These are phyloP conservation scores for Hevea brasiliensis DNA, from an alignment of 345 rosid genomes.

Conservation along the genomic window DNA sequence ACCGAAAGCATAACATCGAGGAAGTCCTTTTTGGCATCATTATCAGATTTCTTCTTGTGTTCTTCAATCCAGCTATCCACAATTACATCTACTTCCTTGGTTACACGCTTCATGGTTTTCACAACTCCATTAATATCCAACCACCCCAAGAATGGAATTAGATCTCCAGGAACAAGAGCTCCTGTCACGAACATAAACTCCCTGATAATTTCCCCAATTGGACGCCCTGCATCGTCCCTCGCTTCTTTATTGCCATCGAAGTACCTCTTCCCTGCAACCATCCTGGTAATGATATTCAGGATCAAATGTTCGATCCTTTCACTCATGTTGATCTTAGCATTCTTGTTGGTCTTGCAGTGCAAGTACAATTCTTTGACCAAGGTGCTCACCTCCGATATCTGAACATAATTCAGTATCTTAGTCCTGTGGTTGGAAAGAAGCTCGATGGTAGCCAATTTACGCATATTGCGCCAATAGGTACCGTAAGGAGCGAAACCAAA, in stretches of 20 bases:
- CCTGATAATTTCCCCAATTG: slow-evolving; percentile 25
- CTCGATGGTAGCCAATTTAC: slow-evolving; percentile 11
- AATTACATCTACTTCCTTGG: slow-evolving; percentile 31
- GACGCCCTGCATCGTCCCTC: slow-evolving; percentile 14
- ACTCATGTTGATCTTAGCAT: slow-evolving; percentile 4
- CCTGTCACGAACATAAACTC: slow-evolving; percentile 30
- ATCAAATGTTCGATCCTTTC: slow-evolving; percentile 12
- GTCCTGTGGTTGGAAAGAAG: slow-evolving; percentile 18
- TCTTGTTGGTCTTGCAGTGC: background rate
- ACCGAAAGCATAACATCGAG: slow-evolving; percentile 24
- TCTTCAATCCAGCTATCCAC: slow-evolving; percentile 35
- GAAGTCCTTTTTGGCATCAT: slow-evolving; percentile 3
- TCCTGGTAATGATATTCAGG: slow-evolving; percentile 19
- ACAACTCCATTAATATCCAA: slow-evolving; percentile 12
- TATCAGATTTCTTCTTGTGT: slow-evolving; percentile 8
- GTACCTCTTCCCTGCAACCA: slow-evolving; percentile 31
- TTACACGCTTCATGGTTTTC: slow-evolving; percentile 17
- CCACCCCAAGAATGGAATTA: slow-evolving; percentile 33
- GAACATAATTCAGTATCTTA: slow-evolving; percentile 5
- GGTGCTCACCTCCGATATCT: background rate
- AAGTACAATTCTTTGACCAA: slow-evolving; percentile 7
- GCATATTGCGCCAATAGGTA: slow-evolving; percentile 15
- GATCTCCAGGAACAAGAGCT: slow-evolving; percentile 25
- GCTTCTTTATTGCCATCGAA: background rate
- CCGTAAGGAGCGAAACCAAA: slow-evolving; percentile 24